Base-by-base conservation (phyloP, 2,329 filamentous ascomycete genomes). In the Aureobasidium zeae region DNA sequence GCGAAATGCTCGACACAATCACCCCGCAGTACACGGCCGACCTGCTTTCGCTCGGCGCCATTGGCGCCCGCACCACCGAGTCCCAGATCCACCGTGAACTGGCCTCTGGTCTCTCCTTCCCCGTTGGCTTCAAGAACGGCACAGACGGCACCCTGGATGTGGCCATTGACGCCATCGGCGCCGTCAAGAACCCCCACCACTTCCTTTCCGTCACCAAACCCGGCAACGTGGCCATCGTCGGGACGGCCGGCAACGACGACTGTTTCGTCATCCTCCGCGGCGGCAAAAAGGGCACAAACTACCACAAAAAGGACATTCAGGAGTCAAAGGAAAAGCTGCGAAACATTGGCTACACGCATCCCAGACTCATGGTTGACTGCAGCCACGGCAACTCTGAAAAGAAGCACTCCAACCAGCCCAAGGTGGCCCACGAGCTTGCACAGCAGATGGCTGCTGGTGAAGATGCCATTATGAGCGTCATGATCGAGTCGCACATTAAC, bases 81-180 rank as follows among this genome's bases (percentile, higher is more conserved):
- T 88, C 82, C 39, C 91, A 98, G 69, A 74, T 96, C 50, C 91
- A 98, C 66, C 81, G 91, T 45, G 91, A 98, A 67, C 71, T 98
- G 51, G 89, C 91, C 16, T 91, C 84, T 42, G 91, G 91, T 59
- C 73, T 96, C 25, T 93, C 84, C 54, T 96, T 95, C 82, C 91
- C 91, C 2, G 87, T 98, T 9, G 91, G 91, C 39, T 98, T 98
- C 83, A 98, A 98, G 77, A 98, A 98, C 66, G 91, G 91, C 52
- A 98, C 91, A 22, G 91, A 98, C 62, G 91, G 91, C 39, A 83
- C 81, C 7, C 70, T 96, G 35, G 77, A 81, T 45, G 88, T 96
- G 3, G 88, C 91, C 10, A 86, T 96, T 55, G 91, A 98, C 61
- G 91, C 91, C 38, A 94, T 96, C 62, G 87, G 88, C 49, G 86